Base-by-base conservation (phyloP, 345 rosid genomes). In the Xanthoceras sorbifolium region DNA sequence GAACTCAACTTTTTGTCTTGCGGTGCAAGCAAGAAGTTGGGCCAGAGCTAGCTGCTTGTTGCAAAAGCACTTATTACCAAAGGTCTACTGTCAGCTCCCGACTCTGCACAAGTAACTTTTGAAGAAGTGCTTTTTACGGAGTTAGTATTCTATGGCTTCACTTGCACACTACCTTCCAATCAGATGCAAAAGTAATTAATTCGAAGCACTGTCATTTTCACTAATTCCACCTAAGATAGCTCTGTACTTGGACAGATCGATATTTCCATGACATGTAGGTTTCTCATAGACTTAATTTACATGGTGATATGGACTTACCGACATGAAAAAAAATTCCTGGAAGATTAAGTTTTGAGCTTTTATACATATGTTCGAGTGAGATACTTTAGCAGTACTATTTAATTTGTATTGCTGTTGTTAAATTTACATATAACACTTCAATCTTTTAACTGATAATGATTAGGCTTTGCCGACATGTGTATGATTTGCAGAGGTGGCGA, bases 401-500 rank as follows among this genome's bases (percentile, higher is more conserved):
- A n/a, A 36, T 36, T 36, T 36, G 40, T 36, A 36, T 6, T 5
- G 40, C 8, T 36, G 40, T 36, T 36, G 40, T 36, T 36, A 36
- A 36, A n/a, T n/a, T n/a, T n/a, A n/a, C n/a, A 9, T 9, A 36
- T 36, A 4, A 36, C 40, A 36, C 8, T 36, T 6, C 40, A 36
- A 36, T 36, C 40, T 5, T 36, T 5, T 36, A 36, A 69, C 62
- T 25, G 4, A 22, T 72, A 5, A 54, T 22, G 14, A 18, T 1
- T 9, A 11, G 6, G 52, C 18, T 61, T 66, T 31, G 69, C 55
- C 71, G 44, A 34, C 14, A 2, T 57, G 63, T 69, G 9, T 40
- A 9, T 54, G 12, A 0, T 20, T 15, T 73, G 1, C 46, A 96
- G 99, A 92, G 83, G 92, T 96, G 85, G 99, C 98, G 1, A 96